Evolutionary conservation across 345 rosid genomes (phyloP).

Genomic region (Salix purpurea): DNA sequence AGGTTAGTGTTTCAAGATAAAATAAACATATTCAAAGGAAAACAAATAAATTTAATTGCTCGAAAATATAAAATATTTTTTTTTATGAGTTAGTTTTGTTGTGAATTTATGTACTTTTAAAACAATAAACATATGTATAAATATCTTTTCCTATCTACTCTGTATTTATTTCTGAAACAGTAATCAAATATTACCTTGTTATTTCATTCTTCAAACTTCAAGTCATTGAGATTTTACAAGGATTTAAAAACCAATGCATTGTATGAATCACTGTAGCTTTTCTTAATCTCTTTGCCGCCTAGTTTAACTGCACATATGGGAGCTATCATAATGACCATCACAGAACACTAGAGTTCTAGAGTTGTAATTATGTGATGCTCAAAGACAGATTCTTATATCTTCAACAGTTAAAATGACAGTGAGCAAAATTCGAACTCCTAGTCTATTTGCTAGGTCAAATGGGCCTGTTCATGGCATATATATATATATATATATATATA

Average conservation of each 20-base stretch:
- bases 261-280: neutral
- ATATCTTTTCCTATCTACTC: too few relatives aligned
- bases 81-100: too few relatives aligned
- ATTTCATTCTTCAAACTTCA: neutral
- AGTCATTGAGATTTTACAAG: neutral
- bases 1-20: too few relatives aligned
- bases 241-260: neutral
- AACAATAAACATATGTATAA: too few relatives aligned
- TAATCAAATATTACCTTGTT: neutral
- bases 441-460: too few relatives aligned
- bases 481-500: too few relatives aligned
- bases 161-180: too few relatives aligned
- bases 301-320: neutral
- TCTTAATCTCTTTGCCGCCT: neutral
- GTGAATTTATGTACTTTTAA: too few relatives aligned
- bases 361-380: neutral
- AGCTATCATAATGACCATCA: neutral
- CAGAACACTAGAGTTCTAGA: neutral
- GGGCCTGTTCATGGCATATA: neutral
- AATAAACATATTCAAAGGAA: too few relatives aligned
- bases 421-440: too few relatives aligned
- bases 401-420: neutral
- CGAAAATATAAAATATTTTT: too few relatives aligned
- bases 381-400: neutral
- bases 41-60: too few relatives aligned